Evolutionary conservation across 495 filamentous ascomycete species (phyloP).

Genomic region (Chaetomidium leptoderma): DNA sequence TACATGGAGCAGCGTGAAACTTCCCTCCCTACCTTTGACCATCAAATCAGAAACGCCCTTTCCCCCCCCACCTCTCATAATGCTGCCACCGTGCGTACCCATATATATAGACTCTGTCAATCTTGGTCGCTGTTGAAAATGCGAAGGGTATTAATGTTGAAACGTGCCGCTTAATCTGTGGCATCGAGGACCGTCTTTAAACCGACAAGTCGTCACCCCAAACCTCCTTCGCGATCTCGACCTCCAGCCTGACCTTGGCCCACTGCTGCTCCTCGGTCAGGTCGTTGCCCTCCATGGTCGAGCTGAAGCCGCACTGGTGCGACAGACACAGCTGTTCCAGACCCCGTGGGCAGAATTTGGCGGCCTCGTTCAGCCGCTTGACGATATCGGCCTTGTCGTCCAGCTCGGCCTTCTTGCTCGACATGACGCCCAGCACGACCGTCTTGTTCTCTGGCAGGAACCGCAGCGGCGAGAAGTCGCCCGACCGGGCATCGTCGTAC

Average conservation of each 20-base stretch:
- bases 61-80: no score
- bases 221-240: slow-evolving; percentile 47
- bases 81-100: no score
- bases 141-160: slow-evolving; percentile 18
- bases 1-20: neutral
- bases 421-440: slow-evolving; percentile 62
- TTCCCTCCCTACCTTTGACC: neutral
- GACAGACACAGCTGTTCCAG: slow-evolving; percentile 59
- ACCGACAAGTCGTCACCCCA: slow-evolving; percentile 44
- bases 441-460: slow-evolving; percentile 61
- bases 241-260: slow-evolving; percentile 44
- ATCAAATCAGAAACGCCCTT: no score
- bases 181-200: slow-evolving; percentile 15
- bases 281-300: slow-evolving; percentile 59
- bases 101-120: neutral
- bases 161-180: neutral
- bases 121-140: slow-evolving; percentile 14
- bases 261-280: slow-evolving; percentile 57
- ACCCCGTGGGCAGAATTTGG: slow-evolving; percentile 54
- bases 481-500: slow-evolving; percentile 63
- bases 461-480: slow-evolving; percentile 61
- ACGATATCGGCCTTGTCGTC: slow-evolving; percentile 60
- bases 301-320: slow-evolving; percentile 67
- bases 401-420: slow-evolving; percentile 58
- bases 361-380: slow-evolving; percentile 54